A percentile compares a stretch with the other conserved stretches of the same genome.
Evolutionary conservation across 75 land plant genomes (phyloP).

Genomic region (Selaginella moellendorffii): DNA sequence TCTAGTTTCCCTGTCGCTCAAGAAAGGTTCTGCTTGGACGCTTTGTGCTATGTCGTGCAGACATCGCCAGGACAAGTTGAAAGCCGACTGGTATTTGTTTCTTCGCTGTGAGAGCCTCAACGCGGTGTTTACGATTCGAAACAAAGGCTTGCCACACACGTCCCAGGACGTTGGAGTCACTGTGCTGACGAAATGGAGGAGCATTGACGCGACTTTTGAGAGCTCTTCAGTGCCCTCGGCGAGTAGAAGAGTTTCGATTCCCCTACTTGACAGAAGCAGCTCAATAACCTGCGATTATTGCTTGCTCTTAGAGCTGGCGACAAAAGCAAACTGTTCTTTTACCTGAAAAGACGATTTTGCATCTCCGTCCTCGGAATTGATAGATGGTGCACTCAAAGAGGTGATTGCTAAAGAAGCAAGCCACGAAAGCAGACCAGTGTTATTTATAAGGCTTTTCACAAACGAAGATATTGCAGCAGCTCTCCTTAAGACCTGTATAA

Average conservation of each 20-base stretch:
- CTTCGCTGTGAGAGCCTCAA: constrained; percentile 46
- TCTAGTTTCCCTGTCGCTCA: constrained; percentile 13
- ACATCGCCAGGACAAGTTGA: constrained; percentile 38
- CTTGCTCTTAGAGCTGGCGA: neutral
- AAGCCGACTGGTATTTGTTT: constrained; percentile 50
- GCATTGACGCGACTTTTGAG: constrained; percentile 33
- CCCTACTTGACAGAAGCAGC: constrained; percentile 34
- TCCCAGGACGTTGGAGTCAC: constrained; percentile 12
- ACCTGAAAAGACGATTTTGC: constrained; percentile 5
- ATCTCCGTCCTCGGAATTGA: constrained; percentile 14
- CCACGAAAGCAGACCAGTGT: constrained; percentile 69
- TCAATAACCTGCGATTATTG: constrained; percentile 37
- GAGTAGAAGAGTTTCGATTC: constrained; percentile 35
- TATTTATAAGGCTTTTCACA: constrained; percentile 39
- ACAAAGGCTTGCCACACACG: constrained; percentile 26
- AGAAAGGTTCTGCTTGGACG: constrained; percentile 13
- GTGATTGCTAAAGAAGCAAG: constrained; percentile 48
- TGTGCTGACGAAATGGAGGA: constrained; percentile 21
- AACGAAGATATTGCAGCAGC: constrained; percentile 38
- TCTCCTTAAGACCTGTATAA: constrained; percentile 54
- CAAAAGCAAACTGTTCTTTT: constrained; percentile 4
- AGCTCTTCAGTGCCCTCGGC: constrained; percentile 44
- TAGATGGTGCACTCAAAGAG: too few relatives aligned
- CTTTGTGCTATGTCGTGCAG: constrained; percentile 28
- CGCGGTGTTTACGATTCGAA: constrained; percentile 35